These are phyloP conservation scores for Cystoderma amianthinum DNA, from an alignment of 768 basidiomycete genomes.

Conservation along the genomic window DNA sequence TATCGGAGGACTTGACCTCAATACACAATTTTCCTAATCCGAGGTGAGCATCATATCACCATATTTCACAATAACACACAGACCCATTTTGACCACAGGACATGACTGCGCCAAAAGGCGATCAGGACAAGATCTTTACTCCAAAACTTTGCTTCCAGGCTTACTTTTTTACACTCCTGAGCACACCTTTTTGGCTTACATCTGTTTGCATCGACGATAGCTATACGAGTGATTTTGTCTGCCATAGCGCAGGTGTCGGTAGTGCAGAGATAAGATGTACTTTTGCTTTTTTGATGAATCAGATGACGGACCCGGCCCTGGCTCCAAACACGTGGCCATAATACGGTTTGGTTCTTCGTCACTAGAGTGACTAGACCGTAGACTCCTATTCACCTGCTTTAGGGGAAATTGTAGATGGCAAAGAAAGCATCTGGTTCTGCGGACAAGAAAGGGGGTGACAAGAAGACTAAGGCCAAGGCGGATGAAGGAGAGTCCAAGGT, in stretches of 20 bases:
- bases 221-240: constrained; percentile 97
- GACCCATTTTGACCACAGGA: constrained; percentile 97
- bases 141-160: constrained; percentile 6
- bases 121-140: constrained; percentile 9
- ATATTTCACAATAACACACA: constrained; percentile 11
- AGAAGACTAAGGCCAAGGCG: constrained; percentile 35
- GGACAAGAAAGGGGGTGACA: constrained; percentile 30
- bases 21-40: constrained; percentile 89
- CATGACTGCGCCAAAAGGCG: constrained; percentile 37
- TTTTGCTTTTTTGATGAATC: too few species aligned
- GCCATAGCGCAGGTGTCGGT: constrained; percentile 55
- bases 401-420: too few species aligned
- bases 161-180: constrained; percentile 96
- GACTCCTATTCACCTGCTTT: too few species aligned
- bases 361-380: too few species aligned
- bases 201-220: constrained; percentile 85
- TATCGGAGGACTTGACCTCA: constrained; percentile 92
- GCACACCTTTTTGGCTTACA: constrained; percentile 97
- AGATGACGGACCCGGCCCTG: too few species aligned
- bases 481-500: constrained; percentile 36
- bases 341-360: too few species aligned
- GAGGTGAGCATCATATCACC: constrained; percentile 3
- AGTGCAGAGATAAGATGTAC: constrained; percentile 10
- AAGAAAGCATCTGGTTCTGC: constrained; percentile 24
- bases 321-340: too few species aligned